Conservation (phyloP, 345 rosid genomes). For the Garcia nutans region DNA sequence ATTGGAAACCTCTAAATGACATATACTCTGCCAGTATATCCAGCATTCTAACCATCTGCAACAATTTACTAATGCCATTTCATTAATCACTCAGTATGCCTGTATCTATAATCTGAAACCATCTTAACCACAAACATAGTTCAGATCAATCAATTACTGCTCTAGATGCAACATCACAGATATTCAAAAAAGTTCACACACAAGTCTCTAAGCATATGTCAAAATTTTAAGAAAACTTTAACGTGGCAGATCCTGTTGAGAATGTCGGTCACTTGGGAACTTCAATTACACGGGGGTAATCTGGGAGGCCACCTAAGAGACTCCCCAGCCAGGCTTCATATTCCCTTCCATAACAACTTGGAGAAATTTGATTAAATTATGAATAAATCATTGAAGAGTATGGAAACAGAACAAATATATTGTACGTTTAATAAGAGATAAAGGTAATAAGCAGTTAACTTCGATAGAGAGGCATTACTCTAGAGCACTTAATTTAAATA, state of each 20-base stretch:
- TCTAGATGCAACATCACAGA: no score
- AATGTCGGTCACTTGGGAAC: not conserved
- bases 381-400: not conserved
- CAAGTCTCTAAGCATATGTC: not conserved
- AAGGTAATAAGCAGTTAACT: no score
- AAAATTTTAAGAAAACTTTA: not conserved
- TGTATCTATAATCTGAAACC: not conserved
- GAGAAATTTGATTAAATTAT: not conserved
- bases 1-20: constrained; percentile 94
- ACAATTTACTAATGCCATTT: constrained; percentile 10
- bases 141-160: not conserved
- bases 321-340: not conserved
- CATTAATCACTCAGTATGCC: not conserved
- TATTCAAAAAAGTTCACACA: not conserved
- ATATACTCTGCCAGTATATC: constrained; percentile 91
- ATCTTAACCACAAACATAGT: not conserved
- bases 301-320: not conserved
- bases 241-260: not conserved
- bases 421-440: no score
- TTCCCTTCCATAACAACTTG: not conserved
- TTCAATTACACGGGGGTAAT: not conserved
- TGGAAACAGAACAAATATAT: no score
- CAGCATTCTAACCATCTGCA: constrained; percentile 99
- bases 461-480: no score
- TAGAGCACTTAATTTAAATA: no score